phyloP scores from a whole-genome alignment of 306 rosid genomes.

The Pterocarpus santalinus region DNA sequence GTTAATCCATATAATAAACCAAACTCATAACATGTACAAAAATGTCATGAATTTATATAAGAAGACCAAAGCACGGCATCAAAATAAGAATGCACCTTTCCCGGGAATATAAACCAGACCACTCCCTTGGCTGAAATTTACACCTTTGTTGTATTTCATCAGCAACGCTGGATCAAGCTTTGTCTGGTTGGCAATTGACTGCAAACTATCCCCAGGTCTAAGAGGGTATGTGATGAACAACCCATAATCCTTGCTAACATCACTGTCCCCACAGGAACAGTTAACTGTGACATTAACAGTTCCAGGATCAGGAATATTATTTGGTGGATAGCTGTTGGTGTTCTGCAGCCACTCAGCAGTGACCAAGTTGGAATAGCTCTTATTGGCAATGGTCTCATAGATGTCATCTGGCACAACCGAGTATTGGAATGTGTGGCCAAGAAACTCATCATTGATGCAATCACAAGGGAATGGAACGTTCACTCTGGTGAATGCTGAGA shows the following conservation, averaged over 20 bases:
- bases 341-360: conserved; percentile 55
- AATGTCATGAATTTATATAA: conserved; percentile 6
- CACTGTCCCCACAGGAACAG: conserved; percentile 73
- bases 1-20: background rate
- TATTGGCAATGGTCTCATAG: conserved; percentile 46
- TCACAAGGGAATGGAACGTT: conserved; percentile 72
- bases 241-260: conserved; percentile 63
- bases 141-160: conserved; percentile 62
- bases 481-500: conserved; percentile 28
- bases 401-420: conserved; percentile 31
- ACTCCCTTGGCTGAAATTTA: conserved; percentile 63
- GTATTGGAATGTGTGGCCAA: conserved; percentile 66
- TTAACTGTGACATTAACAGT: conserved; percentile 62
- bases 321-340: conserved; percentile 45
- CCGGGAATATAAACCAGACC: conserved; percentile 74
- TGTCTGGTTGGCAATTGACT: conserved; percentile 43
- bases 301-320: conserved; percentile 43
- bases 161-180: conserved; percentile 45
- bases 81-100: conserved; percentile 60
- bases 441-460: conserved; percentile 55
- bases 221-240: conserved; percentile 80
- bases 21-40: background rate
- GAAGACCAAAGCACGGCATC: conserved; percentile 25
- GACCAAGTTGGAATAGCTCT: conserved; percentile 58
- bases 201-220: conserved; percentile 56